Base-by-base conservation (phyloP, 768 basidiomycete genomes). In the Pleurotus cornucopiae region DNA sequence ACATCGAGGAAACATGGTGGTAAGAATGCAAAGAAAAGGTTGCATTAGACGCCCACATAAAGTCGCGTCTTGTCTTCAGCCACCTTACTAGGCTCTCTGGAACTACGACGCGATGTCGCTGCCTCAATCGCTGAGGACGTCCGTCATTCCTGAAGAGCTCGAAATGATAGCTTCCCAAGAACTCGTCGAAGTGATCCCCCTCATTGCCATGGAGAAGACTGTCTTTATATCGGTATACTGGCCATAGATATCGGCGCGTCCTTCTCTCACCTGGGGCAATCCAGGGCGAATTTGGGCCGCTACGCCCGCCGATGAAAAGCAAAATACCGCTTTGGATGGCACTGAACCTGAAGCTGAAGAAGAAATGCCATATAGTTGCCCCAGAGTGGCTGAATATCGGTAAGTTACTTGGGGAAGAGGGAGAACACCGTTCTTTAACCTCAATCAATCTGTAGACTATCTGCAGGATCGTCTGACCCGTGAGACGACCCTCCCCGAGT, bases 251-350 rank as follows among this genome's bases (percentile, higher is more conserved):
- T 57, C 60, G 21, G 51, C 45, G 38, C 39, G 46, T 47, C 49
- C 55, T 54, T 45, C 23, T 55, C 49, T 41, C 34, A 65, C 46
- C 61, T 65, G 55, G 59, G 61, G 61, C 60, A 53, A 55, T 58
- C 44, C 69, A 97, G 94, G 94, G 93, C 53, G 86, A 88, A 52
- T 97, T 93, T 63, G 97, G 97, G 2, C 96, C 97, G 16, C 82
- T 99, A 53, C 78, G 87, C 5, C 95, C 97, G 1, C 96, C 96
- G 4, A 80, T 83, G 56, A 89, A 89, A 68, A 79, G 87, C 38
- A 80, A 80, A 61, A 84, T 98, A n/a, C 97, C 97, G 1, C 74
- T 98, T 3, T 99, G 97, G 97, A 87, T 99, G 77, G 97, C 96
- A 0, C 75, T 91, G 2, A 93, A 96, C 65, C 75, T 98, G 49